Evolutionary conservation across 202 grass and related monocot genomes (phyloP).

Genomic region (Zizania palustris): DNA sequence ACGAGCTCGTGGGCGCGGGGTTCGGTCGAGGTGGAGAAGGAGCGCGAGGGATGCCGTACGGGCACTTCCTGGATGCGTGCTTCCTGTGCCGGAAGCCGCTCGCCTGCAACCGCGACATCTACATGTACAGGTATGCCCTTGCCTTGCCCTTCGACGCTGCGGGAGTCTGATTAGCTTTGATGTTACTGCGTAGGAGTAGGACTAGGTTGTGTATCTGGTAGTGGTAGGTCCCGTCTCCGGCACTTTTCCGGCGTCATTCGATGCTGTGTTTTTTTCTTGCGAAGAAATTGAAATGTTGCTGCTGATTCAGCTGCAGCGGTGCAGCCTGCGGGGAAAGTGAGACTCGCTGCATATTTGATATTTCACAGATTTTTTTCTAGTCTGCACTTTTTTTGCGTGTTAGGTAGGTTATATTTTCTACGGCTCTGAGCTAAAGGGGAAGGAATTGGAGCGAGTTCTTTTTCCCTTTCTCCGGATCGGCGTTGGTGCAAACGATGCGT

Average conservation of each 20-base stretch:
- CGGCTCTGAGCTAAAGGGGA: neutral
- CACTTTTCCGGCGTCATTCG: constrained; percentile 42
- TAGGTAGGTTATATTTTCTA: neutral
- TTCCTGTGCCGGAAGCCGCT: constrained; percentile 92
- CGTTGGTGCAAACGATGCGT: constrained; percentile 42
- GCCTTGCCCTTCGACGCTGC: too few species aligned
- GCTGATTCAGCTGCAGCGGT: constrained; percentile 21
- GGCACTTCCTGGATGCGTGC: constrained; percentile 82
- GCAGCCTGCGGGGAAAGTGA: constrained; percentile 16
- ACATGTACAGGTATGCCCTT: constrained; percentile 77
- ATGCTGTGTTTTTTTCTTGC: constrained; percentile 24
- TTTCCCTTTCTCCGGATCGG: constrained; percentile 1
- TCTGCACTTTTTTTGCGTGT: neutral
- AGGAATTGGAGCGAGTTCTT: neutral
- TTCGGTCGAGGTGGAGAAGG: neutral
- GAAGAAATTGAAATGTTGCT: constrained; percentile 23
- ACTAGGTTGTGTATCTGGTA: constrained; percentile 11
- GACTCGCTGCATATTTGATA: constrained; percentile 10
- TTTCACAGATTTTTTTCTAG: neutral
- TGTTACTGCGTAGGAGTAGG: neutral
- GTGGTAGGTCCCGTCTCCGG: constrained; percentile 21
- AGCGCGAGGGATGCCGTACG: constrained; percentile 28
- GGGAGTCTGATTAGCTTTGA: neutral
- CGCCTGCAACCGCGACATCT: constrained; percentile 83
- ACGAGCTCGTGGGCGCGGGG: constrained; percentile 23